Percentiles rank a stretch among this genome's conserved stretches.
These are phyloP conservation scores for Aspergillus leporis DNA, from an alignment of 495 filamentous ascomycete species.

Conservation along the genomic window DNA sequence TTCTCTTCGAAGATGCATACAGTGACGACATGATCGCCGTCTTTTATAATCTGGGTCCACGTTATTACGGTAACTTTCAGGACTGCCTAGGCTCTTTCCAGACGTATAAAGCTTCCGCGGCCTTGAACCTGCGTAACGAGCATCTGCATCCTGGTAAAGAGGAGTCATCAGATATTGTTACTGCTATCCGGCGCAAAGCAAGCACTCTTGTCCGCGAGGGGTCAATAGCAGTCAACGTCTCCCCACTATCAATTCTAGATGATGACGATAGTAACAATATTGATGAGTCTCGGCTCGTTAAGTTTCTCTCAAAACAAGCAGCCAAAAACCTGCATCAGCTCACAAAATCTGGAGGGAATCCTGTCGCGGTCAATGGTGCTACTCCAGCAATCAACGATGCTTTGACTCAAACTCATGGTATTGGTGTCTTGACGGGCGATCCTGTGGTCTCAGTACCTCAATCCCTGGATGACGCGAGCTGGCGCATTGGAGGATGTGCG, in stretches of 20 bases:
- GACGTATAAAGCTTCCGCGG: slow-evolving; percentile 93
- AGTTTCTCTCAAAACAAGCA: slow-evolving; percentile 72
- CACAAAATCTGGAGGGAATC: slow-evolving; percentile 70
- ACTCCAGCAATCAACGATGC: slow-evolving; percentile 89
- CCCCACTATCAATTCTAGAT: slow-evolving; percentile 74
- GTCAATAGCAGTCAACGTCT: slow-evolving; percentile 82
- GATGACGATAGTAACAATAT: slow-evolving; percentile 68
- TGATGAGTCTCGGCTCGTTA: slow-evolving; percentile 72
- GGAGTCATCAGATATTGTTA: slow-evolving; percentile 87
- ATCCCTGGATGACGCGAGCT: slow-evolving; percentile 86
- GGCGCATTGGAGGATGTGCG: slow-evolving; percentile 85
- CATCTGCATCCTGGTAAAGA: slow-evolving; percentile 87
- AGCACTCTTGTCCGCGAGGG: slow-evolving; percentile 76
- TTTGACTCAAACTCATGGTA: slow-evolving; percentile 71
- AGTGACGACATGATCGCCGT: slow-evolving; percentile 93
- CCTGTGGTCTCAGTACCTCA: slow-evolving; percentile 80
- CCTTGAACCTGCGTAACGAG: slow-evolving; percentile 87
- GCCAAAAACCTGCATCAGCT: slow-evolving; percentile 69
- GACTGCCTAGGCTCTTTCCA: slow-evolving; percentile 95
- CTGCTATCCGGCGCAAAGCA: slow-evolving; percentile 80
- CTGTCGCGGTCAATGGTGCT: slow-evolving; percentile 84
- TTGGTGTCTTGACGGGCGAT: slow-evolving; percentile 78
- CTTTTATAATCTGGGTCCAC: slow-evolving; percentile 81
- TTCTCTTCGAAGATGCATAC: slow-evolving; percentile 82
- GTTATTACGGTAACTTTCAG: slow-evolving; percentile 94